Evolutionary conservation across 331 rosid genomes (phyloP).

Genomic region (Malus hybrid): DNA sequence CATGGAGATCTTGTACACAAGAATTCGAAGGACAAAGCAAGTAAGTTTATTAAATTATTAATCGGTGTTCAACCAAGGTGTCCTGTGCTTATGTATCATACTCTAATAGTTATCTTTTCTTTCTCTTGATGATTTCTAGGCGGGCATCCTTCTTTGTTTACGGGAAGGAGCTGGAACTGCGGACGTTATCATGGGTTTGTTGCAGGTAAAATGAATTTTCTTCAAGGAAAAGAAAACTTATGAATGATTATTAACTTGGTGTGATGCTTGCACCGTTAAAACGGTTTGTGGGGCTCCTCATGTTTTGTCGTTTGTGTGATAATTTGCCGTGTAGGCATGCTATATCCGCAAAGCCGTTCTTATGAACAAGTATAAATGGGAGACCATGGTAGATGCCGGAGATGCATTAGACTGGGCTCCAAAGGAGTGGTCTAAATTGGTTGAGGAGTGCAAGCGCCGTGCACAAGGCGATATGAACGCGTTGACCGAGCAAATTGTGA

Average conservation of each 20-base stretch:
- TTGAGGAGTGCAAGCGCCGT: conserved; percentile 46
- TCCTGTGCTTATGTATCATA: neutral
- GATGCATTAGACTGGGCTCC: conserved; percentile 25
- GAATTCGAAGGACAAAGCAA: conserved; percentile 31
- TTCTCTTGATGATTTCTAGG: conserved; percentile 28
- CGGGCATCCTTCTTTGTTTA: conserved; percentile 58
- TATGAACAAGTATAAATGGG: conserved; percentile 32
- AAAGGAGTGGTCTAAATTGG: conserved; percentile 49
- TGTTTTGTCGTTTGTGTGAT: neutral
- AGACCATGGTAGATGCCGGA: conserved; percentile 14
- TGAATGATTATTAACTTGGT: neutral
- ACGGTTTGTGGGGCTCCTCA: neutral
- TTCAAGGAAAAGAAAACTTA: neutral
- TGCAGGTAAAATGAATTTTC: conserved; percentile 49
- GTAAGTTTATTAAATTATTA: conserved; percentile 26
- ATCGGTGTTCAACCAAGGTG: neutral
- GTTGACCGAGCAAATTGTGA: conserved; percentile 49
- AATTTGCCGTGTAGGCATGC: conserved; percentile 47
- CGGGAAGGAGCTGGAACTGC: conserved; percentile 58
- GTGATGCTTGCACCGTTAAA: neutral
- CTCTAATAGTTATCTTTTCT: neutral
- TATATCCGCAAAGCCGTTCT: conserved; percentile 42
- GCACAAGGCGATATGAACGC: conserved; percentile 41
- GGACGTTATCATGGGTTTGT: conserved; percentile 52
- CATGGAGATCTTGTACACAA: conserved; percentile 35